Evolutionary conservation across 2,329 filamentous ascomycete species (phyloP).

Genomic region (Hypocreales sp.): DNA sequence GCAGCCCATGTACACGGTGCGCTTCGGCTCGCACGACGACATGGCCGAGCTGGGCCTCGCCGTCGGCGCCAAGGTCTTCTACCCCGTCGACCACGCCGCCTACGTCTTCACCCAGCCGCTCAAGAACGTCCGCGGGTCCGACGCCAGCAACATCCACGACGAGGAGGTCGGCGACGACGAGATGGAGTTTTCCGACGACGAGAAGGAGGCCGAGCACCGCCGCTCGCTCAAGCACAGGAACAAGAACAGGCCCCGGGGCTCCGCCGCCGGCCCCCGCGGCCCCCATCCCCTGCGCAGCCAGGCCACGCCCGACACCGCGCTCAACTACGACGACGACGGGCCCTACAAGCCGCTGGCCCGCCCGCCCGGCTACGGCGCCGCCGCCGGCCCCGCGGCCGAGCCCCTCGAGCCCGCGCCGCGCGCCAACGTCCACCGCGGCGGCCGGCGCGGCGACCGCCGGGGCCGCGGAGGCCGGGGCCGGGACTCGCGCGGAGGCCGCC

Average conservation of each 20-base stretch:
- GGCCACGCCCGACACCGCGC: conserved; percentile 22
- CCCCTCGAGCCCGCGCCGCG: conserved; percentile 16
- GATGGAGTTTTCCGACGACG: conserved; percentile 91
- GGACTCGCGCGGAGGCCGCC: conserved; percentile 22
- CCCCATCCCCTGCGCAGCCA: conserved; percentile 26
- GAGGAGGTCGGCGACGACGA: conserved; percentile 80
- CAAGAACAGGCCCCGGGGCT: conserved; percentile 27
- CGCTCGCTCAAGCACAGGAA: conserved; percentile 51
- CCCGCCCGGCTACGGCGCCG: conserved; percentile 45
- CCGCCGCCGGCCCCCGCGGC: conserved; percentile 21
- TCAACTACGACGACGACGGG: conserved; percentile 54
- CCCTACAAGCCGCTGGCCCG: conserved; percentile 58
- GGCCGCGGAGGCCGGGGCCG: conserved; percentile 27
- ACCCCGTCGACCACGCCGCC: conserved; percentile 60
- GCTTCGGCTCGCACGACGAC: conserved; percentile 54
- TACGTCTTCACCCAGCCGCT: conserved; percentile 80
- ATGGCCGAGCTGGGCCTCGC: conserved; percentile 51
- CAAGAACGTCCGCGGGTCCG: conserved; percentile 68
- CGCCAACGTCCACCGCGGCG: conserved; percentile 19
- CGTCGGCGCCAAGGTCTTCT: conserved; percentile 60
- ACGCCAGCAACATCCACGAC: conserved; percentile 89
- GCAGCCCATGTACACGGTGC: conserved; percentile 72
- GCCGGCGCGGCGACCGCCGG: conserved; percentile 28
- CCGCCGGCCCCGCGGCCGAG: conserved; percentile 27
- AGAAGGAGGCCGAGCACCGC: conserved; percentile 78